Evolutionary conservation across 169 alveolate species (phyloP).

Genomic region (Cryptosporidium tyzzeri): DNA sequence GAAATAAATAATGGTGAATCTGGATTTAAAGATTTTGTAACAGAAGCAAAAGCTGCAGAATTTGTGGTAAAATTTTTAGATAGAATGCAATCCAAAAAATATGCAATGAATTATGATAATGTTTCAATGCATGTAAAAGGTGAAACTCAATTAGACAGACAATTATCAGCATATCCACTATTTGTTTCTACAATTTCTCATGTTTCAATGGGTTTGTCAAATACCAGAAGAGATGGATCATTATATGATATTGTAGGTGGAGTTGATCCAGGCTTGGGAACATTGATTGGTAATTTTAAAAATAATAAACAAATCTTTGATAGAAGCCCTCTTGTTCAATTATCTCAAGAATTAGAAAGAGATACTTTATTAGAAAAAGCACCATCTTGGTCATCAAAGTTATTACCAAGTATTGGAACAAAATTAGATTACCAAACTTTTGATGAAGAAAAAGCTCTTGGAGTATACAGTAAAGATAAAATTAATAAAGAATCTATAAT

Average conservation of each 20-base stretch:
- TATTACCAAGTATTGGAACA: slow-evolving; percentile 63
- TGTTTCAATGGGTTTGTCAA: slow-evolving; percentile 30
- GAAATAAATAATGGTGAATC: neutral
- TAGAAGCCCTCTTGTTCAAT: slow-evolving; percentile 58
- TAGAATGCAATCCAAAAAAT: slow-evolving; percentile 72
- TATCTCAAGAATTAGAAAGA: slow-evolving; percentile 36
- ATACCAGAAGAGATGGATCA: slow-evolving; percentile 38
- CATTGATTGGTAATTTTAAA: slow-evolving; percentile 16
- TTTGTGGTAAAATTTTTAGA: slow-evolving; percentile 53
- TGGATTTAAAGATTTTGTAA: slow-evolving; percentile 48
- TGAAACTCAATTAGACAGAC: slow-evolving; percentile 54
- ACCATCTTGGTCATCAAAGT: slow-evolving; percentile 61
- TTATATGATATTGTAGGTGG: slow-evolving; percentile 33
- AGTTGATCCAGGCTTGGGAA: neutral
- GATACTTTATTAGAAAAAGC: slow-evolving; percentile 32
- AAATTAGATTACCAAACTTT: slow-evolving; percentile 32
- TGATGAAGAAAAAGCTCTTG: slow-evolving; percentile 61
- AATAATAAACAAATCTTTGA: slow-evolving; percentile 55
- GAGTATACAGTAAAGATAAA: slow-evolving; percentile 31
- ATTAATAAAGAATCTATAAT: slow-evolving; percentile 22
- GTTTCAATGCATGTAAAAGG: slow-evolving; percentile 59
- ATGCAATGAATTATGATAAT: slow-evolving; percentile 63
- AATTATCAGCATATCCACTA: slow-evolving; percentile 59
- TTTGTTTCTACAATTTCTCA: slow-evolving; percentile 59
- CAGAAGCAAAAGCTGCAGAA: slow-evolving; percentile 74